phyloP scores from a whole-genome alignment of 352 stramenopile genomes.

The Globisporangium cylindrosporum region DNA sequence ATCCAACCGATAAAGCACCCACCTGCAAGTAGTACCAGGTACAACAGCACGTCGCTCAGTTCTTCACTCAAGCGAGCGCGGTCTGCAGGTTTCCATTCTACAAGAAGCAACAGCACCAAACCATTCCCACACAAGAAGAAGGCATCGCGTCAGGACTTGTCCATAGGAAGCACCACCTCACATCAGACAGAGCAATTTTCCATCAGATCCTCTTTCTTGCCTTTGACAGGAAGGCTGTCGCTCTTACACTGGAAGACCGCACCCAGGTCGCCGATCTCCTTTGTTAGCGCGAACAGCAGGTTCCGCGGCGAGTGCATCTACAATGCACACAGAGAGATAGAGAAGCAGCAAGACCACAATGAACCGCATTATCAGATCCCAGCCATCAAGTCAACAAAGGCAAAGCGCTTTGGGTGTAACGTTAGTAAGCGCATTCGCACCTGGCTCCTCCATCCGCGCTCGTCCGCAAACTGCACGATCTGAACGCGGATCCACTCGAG shows the following conservation, averaged over 20 bases:
- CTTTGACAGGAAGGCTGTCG: slow-evolving; percentile 65
- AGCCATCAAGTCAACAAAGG: neutral
- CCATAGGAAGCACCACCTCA: neutral
- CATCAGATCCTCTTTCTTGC: neutral
- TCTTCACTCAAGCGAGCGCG: slow-evolving; percentile 92
- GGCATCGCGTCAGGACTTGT: neutral
- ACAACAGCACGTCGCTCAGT: slow-evolving; percentile 96
- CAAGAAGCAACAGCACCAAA: neutral
- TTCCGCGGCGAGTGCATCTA: slow-evolving; percentile 82
- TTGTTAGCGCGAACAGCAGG: slow-evolving; percentile 92
- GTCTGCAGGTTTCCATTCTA: slow-evolving; percentile 73
- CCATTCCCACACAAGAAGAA: neutral
- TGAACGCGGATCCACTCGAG: slow-evolving; percentile 49
- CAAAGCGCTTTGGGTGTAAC: neutral
- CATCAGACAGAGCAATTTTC: neutral
- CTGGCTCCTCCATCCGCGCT: slow-evolving; percentile 49
- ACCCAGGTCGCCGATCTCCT: slow-evolving; percentile 93
- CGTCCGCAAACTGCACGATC: slow-evolving; percentile 46
- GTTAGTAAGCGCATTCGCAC: neutral
- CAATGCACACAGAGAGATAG: neutral
- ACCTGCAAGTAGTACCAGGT: slow-evolving; percentile 90
- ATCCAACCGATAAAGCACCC: neutral
- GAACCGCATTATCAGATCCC: neutral
- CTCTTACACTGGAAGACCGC: slow-evolving; percentile 94
- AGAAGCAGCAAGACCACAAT: neutral